Conservation (phyloP, 2,329 filamentous ascomycete species). For the Delphinella strobiligena region DNA sequence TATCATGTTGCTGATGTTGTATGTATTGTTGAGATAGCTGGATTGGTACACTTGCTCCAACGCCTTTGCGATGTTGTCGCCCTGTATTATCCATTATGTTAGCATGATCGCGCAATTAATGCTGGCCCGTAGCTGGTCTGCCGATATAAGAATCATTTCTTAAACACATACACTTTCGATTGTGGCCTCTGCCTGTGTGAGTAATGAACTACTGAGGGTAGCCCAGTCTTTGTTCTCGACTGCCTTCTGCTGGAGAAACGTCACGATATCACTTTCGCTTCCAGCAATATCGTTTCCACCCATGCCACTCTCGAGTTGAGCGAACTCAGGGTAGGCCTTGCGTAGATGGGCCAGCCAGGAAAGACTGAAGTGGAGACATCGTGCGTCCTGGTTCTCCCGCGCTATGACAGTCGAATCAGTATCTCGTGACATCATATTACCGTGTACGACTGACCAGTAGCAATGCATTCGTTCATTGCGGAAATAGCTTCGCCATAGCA, state of each 20-base stretch:
- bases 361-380: constrained; percentile 85
- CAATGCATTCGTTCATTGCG: constrained; percentile 88
- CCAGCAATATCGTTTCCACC: constrained; percentile 56
- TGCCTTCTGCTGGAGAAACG: constrained; percentile 66
- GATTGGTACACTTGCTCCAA: constrained; percentile 73
- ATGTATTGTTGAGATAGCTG: constrained; percentile 68
- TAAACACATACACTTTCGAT: constrained; percentile 60
- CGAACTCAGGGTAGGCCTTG: constrained; percentile 57
- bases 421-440: too few species aligned
- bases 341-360: constrained; percentile 94
- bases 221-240: constrained; percentile 61
- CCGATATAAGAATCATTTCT: too few species aligned
- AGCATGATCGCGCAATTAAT: too few species aligned
- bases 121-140: too few species aligned
- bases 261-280: constrained; percentile 67
- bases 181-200: constrained; percentile 74
- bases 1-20: constrained; percentile 59
- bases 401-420: constrained; percentile 32
- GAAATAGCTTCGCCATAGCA: constrained; percentile 82
- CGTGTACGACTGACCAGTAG: constrained; percentile 40
- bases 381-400: constrained; percentile 82
- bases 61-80: constrained; percentile 46
- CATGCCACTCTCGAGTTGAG: constrained; percentile 10
- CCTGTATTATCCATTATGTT: too few species aligned
- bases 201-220: constrained; percentile 67